These are phyloP conservation scores for Naganishia kalamii DNA, from an alignment of 768 basidiomycete genomes.

Conservation along the genomic window DNA sequence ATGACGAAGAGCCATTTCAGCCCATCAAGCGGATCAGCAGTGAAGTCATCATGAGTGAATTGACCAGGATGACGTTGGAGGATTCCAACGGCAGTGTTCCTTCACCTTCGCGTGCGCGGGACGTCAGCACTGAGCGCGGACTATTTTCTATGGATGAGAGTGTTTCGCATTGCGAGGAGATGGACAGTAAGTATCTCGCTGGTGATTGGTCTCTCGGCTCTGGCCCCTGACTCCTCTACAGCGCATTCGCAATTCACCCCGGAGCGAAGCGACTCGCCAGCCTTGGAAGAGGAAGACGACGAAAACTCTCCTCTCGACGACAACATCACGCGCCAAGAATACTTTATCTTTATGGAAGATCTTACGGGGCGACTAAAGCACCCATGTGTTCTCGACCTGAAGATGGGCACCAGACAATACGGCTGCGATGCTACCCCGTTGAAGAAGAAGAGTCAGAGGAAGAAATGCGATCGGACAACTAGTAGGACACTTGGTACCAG, in stretches of 20 bases:
- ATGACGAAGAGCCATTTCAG: slow-evolving; percentile 5
- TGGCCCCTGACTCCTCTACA: background rate
- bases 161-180: slow-evolving; percentile 9
- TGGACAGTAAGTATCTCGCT: background rate
- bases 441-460: slow-evolving; percentile 97
- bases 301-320: slow-evolving; percentile 17
- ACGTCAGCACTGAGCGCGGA: slow-evolving; percentile 13
- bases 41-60: slow-evolving; percentile 37
- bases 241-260: background rate
- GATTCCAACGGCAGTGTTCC: background rate
- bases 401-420: slow-evolving; percentile 99
- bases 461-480: slow-evolving; percentile 95
- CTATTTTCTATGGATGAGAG: slow-evolving; percentile 23
- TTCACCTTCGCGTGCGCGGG: slow-evolving; percentile 2
- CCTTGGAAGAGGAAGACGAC: background rate
- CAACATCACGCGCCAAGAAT: slow-evolving; percentile 73
- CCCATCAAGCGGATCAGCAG: slow-evolving; percentile 35
- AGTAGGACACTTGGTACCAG: slow-evolving; percentile 83
- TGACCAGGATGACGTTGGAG: slow-evolving; percentile 19
- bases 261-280: background rate
- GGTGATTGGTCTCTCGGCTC: background rate
- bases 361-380: slow-evolving; percentile 82
- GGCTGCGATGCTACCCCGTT: slow-evolving; percentile 84
- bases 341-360: slow-evolving; percentile 99
- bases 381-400: slow-evolving; percentile 93